These are phyloP conservation scores for Xerophyta viscosa DNA, from an alignment of 106 monocot species.

Conservation along the genomic window DNA sequence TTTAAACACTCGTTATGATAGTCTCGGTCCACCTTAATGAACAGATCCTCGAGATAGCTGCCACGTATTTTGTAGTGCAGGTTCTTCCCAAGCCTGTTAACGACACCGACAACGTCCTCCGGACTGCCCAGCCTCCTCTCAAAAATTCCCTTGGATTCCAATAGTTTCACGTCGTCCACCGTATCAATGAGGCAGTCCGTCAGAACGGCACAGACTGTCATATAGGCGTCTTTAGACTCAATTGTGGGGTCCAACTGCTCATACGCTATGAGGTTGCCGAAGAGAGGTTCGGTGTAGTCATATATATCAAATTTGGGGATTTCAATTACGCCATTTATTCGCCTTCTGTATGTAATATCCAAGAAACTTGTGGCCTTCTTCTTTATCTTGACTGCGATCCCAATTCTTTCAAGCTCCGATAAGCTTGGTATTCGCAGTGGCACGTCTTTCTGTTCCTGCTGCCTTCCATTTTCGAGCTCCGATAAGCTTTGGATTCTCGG, in stretches of 20 bases:
- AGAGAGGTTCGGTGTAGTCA: slow-evolving; percentile 1
- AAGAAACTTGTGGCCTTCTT: slow-evolving; percentile 11
- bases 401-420: slow-evolving; percentile 8
- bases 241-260: slow-evolving; percentile 20
- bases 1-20: slow-evolving; percentile 4
- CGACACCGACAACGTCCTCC: slow-evolving; percentile 8
- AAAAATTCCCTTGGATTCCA: slow-evolving; percentile 9
- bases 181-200: slow-evolving; percentile 23
- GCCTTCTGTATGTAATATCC: slow-evolving; percentile 14
- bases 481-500: slow-evolving; percentile 11
- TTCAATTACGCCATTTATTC: slow-evolving; percentile 20
- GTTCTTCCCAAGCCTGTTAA: slow-evolving; percentile 6
- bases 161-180: slow-evolving; percentile 7
- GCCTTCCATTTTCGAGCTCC: no score
- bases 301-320: slow-evolving; percentile 15
- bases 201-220: slow-evolving; percentile 16
- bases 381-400: slow-evolving; percentile 14
- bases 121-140: slow-evolving; percentile 9
- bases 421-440: no score
- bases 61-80: neutral
- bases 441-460: no score
- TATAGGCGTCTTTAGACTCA: neutral
- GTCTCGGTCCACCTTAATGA: slow-evolving; percentile 10
- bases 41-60: slow-evolving; percentile 7
- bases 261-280: slow-evolving; percentile 22